Conservation (phyloP, 106 monocot genomes). For the Platanthera zijinensis region DNA sequence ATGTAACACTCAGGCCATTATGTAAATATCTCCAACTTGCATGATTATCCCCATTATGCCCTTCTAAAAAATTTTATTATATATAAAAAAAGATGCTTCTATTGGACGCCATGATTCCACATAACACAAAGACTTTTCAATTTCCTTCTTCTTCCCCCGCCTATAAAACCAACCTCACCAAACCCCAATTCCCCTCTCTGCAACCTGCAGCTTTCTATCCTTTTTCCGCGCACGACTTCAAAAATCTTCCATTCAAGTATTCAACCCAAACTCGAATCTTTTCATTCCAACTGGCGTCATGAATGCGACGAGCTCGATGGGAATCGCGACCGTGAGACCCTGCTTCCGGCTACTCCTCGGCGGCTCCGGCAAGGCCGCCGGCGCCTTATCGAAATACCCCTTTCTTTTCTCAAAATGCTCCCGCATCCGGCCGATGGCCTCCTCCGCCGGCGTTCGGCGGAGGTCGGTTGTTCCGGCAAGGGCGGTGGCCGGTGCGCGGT, state of each 20-base stretch:
- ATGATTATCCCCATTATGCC: too few species aligned
- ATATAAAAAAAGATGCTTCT: too few species aligned
- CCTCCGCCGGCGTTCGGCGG: conserved; percentile 3
- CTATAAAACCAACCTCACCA: too few species aligned
- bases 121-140: too few species aligned
- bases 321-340: conserved; percentile 29
- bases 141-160: too few species aligned
- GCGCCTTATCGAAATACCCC: not conserved
- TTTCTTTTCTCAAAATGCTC: conserved; percentile 22
- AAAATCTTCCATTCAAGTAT: not conserved
- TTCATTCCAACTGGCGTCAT: conserved; percentile 12
- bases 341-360: conserved; percentile 35
- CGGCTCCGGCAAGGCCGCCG: conserved; percentile 2
- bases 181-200: too few species aligned
- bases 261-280: not conserved
- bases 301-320: conserved; percentile 43
- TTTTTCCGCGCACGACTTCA: not conserved
- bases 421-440: conserved; percentile 5
- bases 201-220: too few species aligned
- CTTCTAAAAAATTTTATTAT: too few species aligned
- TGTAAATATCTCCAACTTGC: too few species aligned
- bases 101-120: too few species aligned
- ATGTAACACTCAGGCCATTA: too few species aligned
- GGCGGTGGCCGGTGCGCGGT: conserved; percentile 7
- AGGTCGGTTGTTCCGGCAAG: conserved; percentile 5